Evolutionary conservation across 1,284 basidiomycete genomes (phyloP).

Genomic region (Lentinula novae-zelandiae): DNA sequence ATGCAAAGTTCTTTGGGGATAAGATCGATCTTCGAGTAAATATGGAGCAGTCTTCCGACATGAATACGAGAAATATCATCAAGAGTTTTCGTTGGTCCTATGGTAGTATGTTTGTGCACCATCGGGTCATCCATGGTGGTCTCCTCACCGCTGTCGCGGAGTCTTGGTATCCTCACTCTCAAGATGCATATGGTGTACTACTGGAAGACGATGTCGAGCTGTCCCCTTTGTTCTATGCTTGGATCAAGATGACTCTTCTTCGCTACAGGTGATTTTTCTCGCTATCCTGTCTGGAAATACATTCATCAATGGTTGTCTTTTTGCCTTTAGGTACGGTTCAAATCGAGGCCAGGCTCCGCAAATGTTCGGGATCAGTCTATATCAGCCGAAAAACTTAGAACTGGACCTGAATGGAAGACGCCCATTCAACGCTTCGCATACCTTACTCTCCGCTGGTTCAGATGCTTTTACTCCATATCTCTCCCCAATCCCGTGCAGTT

Average conservation of each 20-base stretch:
- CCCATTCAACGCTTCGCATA: slow-evolving; percentile 58
- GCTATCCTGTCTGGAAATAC: background rate
- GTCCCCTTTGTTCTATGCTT: slow-evolving; percentile 79
- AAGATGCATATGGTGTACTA: slow-evolving; percentile 73
- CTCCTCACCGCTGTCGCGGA: slow-evolving; percentile 79
- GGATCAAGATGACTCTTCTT: slow-evolving; percentile 73
- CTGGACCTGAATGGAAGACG: slow-evolving; percentile 64
- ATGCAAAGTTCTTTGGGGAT: slow-evolving; percentile 68
- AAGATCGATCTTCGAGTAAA: slow-evolving; percentile 59
- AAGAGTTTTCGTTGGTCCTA: slow-evolving; percentile 55
- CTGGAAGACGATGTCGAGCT: slow-evolving; percentile 84
- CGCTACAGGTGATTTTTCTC: slow-evolving; percentile 54
- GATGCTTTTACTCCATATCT: slow-evolving; percentile 66
- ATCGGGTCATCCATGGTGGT: slow-evolving; percentile 71
- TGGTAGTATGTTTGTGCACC: slow-evolving; percentile 58
- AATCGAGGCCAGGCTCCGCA: slow-evolving; percentile 30
- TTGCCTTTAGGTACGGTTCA: slow-evolving; percentile 48
- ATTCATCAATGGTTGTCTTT: background rate
- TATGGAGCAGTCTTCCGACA: slow-evolving; percentile 70
- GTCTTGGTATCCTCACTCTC: slow-evolving; percentile 76
- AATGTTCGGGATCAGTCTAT: slow-evolving; percentile 78
- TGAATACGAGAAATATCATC: slow-evolving; percentile 50
- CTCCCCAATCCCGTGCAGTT: slow-evolving; percentile 82
- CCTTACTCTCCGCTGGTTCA: slow-evolving; percentile 46
- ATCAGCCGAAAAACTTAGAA: slow-evolving; percentile 79